Percentiles rank a stretch among this genome's conserved stretches.
Conservation (phyloP, 257 asterid genomes). For the Solanum paucissectum region DNA sequence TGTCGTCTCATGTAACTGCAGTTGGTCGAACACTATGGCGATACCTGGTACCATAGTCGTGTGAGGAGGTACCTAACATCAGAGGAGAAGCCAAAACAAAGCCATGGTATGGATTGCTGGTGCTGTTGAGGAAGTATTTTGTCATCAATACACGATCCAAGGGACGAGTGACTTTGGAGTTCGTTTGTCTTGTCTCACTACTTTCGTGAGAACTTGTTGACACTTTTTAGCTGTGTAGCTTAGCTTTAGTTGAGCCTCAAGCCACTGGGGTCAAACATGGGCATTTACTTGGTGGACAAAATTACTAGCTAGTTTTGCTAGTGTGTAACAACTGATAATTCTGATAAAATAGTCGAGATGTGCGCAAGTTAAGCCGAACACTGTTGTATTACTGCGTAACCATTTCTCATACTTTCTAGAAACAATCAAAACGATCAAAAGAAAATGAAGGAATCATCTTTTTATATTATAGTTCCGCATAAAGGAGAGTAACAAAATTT, state of each 20-base stretch:
- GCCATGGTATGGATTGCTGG: constrained; percentile 87
- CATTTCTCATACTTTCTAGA: neutral
- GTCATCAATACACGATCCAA: constrained; percentile 79
- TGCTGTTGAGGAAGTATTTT: constrained; percentile 68
- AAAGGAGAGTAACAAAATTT: neutral
- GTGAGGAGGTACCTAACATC: constrained; percentile 75
- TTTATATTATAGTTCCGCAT: neutral
- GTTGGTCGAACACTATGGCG: constrained; percentile 63
- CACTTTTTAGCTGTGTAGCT: neutral
- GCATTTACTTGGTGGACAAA: neutral
- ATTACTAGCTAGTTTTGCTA: neutral
- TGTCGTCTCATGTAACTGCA: constrained; percentile 11
- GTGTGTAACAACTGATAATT: neutral
- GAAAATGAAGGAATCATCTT: neutral
- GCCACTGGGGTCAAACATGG: neutral
- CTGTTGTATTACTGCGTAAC: neutral
- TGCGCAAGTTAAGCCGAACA: neutral
- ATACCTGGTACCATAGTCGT: constrained; percentile 80
- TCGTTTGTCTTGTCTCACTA: constrained; percentile 72
- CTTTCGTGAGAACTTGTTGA: constrained; percentile 32
- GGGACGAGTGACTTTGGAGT: constrained; percentile 62
- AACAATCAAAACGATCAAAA: neutral
- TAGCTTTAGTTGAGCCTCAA: neutral
- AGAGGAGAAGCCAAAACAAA: constrained; percentile 76
- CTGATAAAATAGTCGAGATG: neutral